Evolutionary conservation across 306 rosid species (phyloP), one percentile per base, ranked within the genome.

Genomic region (Fragaria nilgerrensis): DNA sequence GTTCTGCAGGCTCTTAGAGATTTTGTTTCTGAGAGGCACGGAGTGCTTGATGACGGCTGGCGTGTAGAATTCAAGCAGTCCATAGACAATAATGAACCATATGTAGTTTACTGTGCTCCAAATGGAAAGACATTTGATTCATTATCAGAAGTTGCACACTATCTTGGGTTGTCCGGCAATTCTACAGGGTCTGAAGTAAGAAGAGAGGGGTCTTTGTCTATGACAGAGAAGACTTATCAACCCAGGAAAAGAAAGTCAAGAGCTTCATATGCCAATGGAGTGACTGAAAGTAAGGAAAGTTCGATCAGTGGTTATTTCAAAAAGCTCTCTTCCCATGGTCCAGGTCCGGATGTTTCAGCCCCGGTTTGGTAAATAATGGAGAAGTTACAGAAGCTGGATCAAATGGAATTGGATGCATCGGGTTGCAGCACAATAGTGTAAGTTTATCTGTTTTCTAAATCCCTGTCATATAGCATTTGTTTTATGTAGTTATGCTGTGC

Each of bases 1-100:
- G 76, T 96, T 86, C 84, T 96, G 88, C 91, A 87, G 89, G 97
- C 98, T 72, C 98, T 96, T 80, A 92, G 88, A 80, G 97, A 92
- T 71, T 96, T 89, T 75, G 81, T 96, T 78, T 87, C 94, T 70
- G 96, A 91, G 82, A 85, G 88, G 85, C 92, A 80, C 74, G 99
- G 99, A 62, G 90, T 88, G 32, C 86, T 96, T 76, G 98, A 89
- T 87, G 99, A 92, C 69, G 98, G 99, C 68, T 96, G 99, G 99
- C 89, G 82, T 73, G 99, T 96, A 77, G 99, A 96, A 75, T 82
- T 96, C 75, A 89, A 91, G 82, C 88, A 82, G 83, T 82, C 97
- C 65, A 49, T 79, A 66, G 85, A 81, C 80, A 88, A 85, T 82
- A 80, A 92, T 79, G 97, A 96, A 63, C 63, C 82, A 41, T 93